A percentile compares a stretch with the other conserved stretches of the same genome.
phyloP scores from a whole-genome alignment of 176 grass and related monocot species.

The Oropetium thomaeum region DNA sequence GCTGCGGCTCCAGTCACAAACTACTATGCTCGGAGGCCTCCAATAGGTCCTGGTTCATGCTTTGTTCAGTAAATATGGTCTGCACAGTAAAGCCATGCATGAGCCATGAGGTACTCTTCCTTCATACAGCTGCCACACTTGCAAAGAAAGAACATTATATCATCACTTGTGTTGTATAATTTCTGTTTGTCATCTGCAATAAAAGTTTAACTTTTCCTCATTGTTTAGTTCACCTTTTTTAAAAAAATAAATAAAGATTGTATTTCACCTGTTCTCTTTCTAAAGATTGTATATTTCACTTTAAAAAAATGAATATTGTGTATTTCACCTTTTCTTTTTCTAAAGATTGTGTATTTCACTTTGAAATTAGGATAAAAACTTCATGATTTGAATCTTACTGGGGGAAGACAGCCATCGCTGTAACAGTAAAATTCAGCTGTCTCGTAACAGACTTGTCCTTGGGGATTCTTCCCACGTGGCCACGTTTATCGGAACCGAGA shows the following conservation, averaged over 20 bases:
- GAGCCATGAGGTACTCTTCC: conserved; percentile 6
- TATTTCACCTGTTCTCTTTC: too few relatives aligned
- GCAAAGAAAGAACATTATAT: background rate
- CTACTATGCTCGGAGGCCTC: conserved; percentile 59
- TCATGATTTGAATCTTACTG: background rate
- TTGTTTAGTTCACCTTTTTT: background rate
- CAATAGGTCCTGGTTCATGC: conserved; percentile 68
- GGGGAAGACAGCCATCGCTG: background rate
- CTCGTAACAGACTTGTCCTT: conserved; percentile 21
- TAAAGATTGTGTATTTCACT: background rate
- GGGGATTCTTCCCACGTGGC: conserved; percentile 38
- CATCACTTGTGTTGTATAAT: conserved; percentile 12
- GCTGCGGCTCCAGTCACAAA: conserved; percentile 81
- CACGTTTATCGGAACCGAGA: conserved; percentile 16
- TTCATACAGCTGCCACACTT: conserved; percentile 23
- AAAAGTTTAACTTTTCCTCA: background rate
- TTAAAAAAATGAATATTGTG: too few relatives aligned
- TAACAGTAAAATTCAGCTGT: background rate
- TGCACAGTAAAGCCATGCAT: background rate
- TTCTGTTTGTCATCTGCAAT: conserved; percentile 34
- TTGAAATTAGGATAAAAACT: conserved; percentile 24
- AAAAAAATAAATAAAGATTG: too few relatives aligned
- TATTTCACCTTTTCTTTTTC: too few relatives aligned
- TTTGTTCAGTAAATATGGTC: conserved; percentile 49
- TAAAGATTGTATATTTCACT: too few relatives aligned